phyloP scores from a whole-genome alignment of 177 flowering plant species.

The Vitis hybrid region DNA sequence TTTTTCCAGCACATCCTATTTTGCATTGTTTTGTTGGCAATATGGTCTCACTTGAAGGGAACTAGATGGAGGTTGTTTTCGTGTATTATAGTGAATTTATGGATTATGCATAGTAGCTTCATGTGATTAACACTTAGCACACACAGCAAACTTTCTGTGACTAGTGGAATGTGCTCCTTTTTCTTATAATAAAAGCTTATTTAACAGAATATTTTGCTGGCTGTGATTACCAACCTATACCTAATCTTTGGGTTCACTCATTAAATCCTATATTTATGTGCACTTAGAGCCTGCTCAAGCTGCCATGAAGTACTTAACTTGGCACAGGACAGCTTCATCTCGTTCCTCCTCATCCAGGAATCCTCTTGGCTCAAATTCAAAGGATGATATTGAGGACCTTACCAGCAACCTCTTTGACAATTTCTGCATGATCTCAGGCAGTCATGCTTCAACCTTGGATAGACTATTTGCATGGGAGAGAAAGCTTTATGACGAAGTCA shows the following conservation, averaged over 20 bases:
- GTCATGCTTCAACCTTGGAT: conserved; percentile 95
- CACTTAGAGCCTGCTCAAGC: conserved; percentile 59
- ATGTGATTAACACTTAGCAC: too few relatives aligned
- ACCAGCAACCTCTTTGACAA: conserved; percentile 45
- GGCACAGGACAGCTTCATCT: conserved; percentile 88
- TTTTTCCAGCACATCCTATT: too few relatives aligned
- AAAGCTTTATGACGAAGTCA: conserved; percentile 96
- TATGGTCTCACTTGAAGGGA: too few relatives aligned
- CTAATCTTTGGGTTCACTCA: neutral
- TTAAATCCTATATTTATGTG: conserved; percentile 9
- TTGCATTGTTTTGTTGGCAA: too few relatives aligned
- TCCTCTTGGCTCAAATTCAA: conserved; percentile 51
- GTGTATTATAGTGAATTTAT: too few relatives aligned
- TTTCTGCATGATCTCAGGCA: conserved; percentile 87
- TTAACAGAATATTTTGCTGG: neutral
- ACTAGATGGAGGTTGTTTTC: too few relatives aligned
- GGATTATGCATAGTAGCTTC: too few relatives aligned
- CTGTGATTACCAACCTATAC: neutral
- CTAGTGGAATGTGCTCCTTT: neutral
- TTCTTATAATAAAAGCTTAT: neutral
- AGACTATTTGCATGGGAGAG: conserved; percentile 97
- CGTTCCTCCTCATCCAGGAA: conserved; percentile 81
- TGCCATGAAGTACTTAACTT: conserved; percentile 70
- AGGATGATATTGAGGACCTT: conserved; percentile 49
- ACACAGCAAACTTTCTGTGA: neutral